A percentile compares a stretch with the other conserved stretches of the same genome.
These are phyloP conservation scores for Bretschneidera sinensis DNA, from an alignment of 345 rosid genomes.

Conservation along the genomic window DNA sequence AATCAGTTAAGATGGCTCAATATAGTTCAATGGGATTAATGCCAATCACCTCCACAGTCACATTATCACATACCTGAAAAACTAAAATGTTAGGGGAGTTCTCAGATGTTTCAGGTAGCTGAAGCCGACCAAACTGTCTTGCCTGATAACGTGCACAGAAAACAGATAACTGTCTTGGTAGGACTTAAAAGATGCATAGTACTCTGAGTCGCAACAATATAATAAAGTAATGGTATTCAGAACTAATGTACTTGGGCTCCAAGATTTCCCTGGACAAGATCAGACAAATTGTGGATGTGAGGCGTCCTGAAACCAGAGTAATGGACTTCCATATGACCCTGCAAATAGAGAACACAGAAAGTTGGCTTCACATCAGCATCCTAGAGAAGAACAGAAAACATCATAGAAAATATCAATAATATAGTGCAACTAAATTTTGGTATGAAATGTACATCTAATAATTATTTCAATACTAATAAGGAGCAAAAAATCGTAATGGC, in stretches of 20 bases:
- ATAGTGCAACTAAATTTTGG: not conserved
- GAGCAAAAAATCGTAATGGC: not conserved
- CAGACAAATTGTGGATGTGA: conserved; percentile 76
- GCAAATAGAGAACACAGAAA: conserved; percentile 20
- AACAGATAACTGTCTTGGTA: conserved; percentile 9
- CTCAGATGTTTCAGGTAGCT: conserved; percentile 59
- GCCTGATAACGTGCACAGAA: conserved; percentile 32
- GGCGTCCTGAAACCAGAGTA: conserved; percentile 81
- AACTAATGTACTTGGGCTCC: conserved; percentile 46
- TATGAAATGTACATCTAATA: not conserved
- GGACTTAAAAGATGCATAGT: conserved; percentile 6
- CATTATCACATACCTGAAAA: conserved; percentile 87
- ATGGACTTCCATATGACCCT: conserved; percentile 64
- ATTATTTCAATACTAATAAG: not conserved
- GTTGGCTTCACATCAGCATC: conserved; percentile 21
- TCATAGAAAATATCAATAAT: not conserved
- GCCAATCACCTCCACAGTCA: not conserved
- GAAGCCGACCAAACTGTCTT: conserved; percentile 38
- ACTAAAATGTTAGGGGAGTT: conserved; percentile 59
- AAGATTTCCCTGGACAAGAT: conserved; percentile 64
- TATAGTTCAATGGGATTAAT: conserved; percentile 2
- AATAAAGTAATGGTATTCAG: conserved; percentile 9
- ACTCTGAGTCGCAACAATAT: conserved; percentile 7
- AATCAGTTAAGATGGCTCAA: conserved; percentile 12
- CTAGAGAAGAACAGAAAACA: conserved; percentile 6